Percentiles rank a stretch among this genome's conserved stretches.
Conservation (phyloP, 2,329 filamentous ascomycete species). For the Ophiostoma angusticollis region DNA sequence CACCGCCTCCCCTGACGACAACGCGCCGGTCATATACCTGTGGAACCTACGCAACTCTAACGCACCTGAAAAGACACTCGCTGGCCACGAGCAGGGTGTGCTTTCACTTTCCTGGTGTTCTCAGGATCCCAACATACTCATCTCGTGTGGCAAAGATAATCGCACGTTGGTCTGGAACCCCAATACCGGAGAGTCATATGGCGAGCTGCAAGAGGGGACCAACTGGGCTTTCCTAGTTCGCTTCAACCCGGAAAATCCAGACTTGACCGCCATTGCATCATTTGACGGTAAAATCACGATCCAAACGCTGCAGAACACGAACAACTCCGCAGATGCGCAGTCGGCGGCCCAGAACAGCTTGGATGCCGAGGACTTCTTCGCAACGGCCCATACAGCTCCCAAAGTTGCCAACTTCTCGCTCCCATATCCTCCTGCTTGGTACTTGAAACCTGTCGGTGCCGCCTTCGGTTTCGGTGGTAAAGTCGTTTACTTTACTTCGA, state of each 20-base stretch:
- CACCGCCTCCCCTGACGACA: constrained; percentile 83
- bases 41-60: constrained; percentile 97
- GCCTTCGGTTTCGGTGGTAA: constrained; percentile 96
- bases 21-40: constrained; percentile 72
- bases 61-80: constrained; percentile 75
- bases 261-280: constrained; percentile 83
- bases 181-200: constrained; percentile 72
- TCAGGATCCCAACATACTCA: constrained; percentile 75
- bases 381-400: constrained; percentile 80
- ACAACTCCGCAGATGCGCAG: constrained; percentile 54
- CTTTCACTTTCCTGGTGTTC: constrained; percentile 90
- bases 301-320: constrained; percentile 90
- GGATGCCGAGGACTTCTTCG: constrained; percentile 93
- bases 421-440: constrained; percentile 76
- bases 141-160: constrained; percentile 96
- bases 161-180: constrained; percentile 94
- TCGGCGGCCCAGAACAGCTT: constrained; percentile 53
- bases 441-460: constrained; percentile 70
- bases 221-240: constrained; percentile 97
- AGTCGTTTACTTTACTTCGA: constrained; percentile 60
- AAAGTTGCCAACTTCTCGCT: constrained; percentile 84
- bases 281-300: constrained; percentile 95
- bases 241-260: constrained; percentile 89
- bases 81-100: constrained; percentile 89
- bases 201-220: constrained; percentile 94